These are phyloP conservation scores for Fomitopsis palustris DNA, from an alignment of 1,284 basidiomycete species.

Conservation along the genomic window DNA sequence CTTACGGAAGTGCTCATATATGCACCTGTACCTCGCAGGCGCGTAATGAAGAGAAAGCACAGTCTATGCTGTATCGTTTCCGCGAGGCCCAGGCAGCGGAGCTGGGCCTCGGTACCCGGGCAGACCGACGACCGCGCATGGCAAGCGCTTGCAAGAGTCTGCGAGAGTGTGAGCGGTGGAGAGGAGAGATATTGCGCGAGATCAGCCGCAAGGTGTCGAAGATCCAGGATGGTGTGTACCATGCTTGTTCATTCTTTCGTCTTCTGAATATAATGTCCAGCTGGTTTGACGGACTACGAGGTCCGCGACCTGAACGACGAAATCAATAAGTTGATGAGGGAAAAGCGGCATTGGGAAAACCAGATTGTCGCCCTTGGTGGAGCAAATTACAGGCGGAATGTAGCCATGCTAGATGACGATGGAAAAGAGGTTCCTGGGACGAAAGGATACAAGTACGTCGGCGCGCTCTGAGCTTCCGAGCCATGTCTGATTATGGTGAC, in stretches of 20 bases:
- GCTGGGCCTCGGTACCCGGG: slow-evolving; percentile 82
- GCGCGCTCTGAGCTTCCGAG: neutral
- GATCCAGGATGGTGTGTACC: slow-evolving; percentile 86
- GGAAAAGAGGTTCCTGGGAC: slow-evolving; percentile 94
- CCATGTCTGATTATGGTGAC: neutral
- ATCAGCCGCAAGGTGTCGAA: slow-evolving; percentile 96
- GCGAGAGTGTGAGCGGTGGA: slow-evolving; percentile 92
- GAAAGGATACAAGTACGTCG: slow-evolving; percentile 92
- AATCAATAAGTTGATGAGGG: slow-evolving; percentile 93
- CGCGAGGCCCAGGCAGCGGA: slow-evolving; percentile 95
- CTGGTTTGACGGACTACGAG: slow-evolving; percentile 93
- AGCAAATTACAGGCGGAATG: slow-evolving; percentile 92
- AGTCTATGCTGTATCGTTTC: slow-evolving; percentile 99
- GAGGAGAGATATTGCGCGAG: slow-evolving; percentile 92
- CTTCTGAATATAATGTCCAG: slow-evolving; percentile 37
- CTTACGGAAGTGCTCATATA: neutral
- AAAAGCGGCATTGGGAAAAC: slow-evolving; percentile 97
- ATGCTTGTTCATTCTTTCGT: slow-evolving; percentile 3
- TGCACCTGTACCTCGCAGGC: slow-evolving; percentile 47
- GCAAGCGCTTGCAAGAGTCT: slow-evolving; percentile 88
- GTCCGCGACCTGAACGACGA: slow-evolving; percentile 96
- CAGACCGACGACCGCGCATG: slow-evolving; percentile 84
- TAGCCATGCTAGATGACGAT: slow-evolving; percentile 90
- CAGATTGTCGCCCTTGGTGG: slow-evolving; percentile 95
- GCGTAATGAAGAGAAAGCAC: slow-evolving; percentile 96